Percentiles rank a stretch among this genome's conserved stretches.
Evolutionary conservation across 176 grass and related monocot species (phyloP).

Genomic region (Calamus simplicifolius): DNA sequence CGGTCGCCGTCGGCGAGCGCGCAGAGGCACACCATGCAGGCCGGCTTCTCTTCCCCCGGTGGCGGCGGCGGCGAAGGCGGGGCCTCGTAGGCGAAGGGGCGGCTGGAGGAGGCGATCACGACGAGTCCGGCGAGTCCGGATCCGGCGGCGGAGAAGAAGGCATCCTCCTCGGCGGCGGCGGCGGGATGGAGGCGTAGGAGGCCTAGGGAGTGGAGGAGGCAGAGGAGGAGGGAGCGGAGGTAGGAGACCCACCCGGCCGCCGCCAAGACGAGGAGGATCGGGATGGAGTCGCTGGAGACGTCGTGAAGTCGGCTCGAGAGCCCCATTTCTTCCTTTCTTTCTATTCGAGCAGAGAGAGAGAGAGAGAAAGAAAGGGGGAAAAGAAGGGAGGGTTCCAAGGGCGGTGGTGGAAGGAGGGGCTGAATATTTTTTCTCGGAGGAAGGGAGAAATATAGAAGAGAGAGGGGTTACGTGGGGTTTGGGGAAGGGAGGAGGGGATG

Average conservation of each 20-base stretch:
- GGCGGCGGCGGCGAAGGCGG: neutral
- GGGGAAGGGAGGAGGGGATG: no score
- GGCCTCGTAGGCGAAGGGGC: neutral
- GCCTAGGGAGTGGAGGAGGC: conserved; percentile 1
- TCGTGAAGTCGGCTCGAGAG: conserved; percentile 19
- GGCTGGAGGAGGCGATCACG: conserved; percentile 11
- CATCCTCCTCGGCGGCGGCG: neutral
- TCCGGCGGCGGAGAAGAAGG: neutral
- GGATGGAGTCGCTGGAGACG: conserved; percentile 22
- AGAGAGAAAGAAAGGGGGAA: no score
- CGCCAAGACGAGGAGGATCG: conserved; percentile 9
- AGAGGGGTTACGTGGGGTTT: no score
- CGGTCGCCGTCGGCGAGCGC: conserved; percentile 15
- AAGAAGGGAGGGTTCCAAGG: no score
- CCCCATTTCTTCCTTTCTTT: neutral
- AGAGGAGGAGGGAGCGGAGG: conserved; percentile 20
- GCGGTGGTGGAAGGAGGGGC: no score
- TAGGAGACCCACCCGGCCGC: conserved; percentile 12
- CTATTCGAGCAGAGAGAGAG: neutral
- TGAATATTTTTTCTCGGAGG: no score
- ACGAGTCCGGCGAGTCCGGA: conserved; percentile 20
- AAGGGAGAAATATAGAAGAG: no score
- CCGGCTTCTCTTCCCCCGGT: neutral
- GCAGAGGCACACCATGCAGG: conserved; percentile 15
- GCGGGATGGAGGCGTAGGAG: neutral